Evolutionary conservation across 441 rosid species (phyloP), one percentile per base, ranked within the genome.

Genomic region (Arabidopsis lyrata): DNA sequence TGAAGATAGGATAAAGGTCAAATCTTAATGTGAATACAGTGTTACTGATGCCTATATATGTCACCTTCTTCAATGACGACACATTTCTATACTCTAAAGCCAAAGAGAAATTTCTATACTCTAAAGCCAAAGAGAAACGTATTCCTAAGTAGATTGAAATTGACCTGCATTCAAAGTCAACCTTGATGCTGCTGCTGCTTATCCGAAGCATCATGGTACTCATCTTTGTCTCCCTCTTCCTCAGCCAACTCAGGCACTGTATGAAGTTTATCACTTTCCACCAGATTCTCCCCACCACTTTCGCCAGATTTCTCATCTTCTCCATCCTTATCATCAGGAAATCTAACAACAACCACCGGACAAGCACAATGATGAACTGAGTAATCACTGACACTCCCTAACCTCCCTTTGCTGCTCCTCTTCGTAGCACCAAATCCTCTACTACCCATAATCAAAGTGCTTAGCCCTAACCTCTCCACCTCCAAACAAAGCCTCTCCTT

Each of bases 401-500:
- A 68, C 79, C 92, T 82, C 58, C 90, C 96, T 68, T 83, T 85
- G 2, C 68, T 67, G 0, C 13, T 66, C 76, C 75, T 68, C 77
- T 73, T 85, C 0, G 78, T 72, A 50, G 96, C 96, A 0, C 97
- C 97, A 22, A 90, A 84, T 8, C 96, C 94, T 78, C 94, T 81
- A 50, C 97, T 92, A 8, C 97, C 96, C 88, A 88, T 84, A 9
- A 92, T 77, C 59, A 88, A 71, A 3, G 96, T 86, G 29, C 87
- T 79, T 15, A 92, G 61, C 50, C 94, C 91, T 27, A 92, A 75
- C 81, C 97, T 85, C 81, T 92, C 96, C 47, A 90, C 95, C 83
- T 90, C 97, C 79, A 92, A 80, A 64, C 94, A 92, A 39, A 92
- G 81, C 74, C 96, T 79, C 83, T 90, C 97, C 86, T 88, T 90